These are phyloP conservation scores for Eucalyptus marginata DNA, from an alignment of 345 rosid genomes.

Conservation along the genomic window DNA sequence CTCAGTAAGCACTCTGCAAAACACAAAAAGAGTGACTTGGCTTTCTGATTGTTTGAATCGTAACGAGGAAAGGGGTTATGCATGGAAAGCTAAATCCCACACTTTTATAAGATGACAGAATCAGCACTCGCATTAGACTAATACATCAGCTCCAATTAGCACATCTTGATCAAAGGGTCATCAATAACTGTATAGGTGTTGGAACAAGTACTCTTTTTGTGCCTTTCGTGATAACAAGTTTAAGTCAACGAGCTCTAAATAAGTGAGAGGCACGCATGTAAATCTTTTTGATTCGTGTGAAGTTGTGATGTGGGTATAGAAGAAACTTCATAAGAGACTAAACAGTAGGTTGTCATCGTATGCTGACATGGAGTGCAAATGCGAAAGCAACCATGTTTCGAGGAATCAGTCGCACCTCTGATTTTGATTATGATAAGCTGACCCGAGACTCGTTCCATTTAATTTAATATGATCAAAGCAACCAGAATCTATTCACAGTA, in stretches of 20 bases:
- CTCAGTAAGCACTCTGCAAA: conserved; percentile 71
- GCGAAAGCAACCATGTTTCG: background rate
- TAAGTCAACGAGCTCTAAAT: background rate
- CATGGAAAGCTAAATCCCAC: background rate
- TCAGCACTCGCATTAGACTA: background rate
- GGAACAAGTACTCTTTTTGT: background rate
- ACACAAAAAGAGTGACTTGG: background rate
- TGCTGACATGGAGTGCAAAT: background rate
- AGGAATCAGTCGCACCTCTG: background rate
- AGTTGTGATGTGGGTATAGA: background rate
- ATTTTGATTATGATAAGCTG: background rate
- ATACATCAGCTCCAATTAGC: background rate
- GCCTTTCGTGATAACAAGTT: background rate
- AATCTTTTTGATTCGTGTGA: background rate
- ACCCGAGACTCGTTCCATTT: background rate
- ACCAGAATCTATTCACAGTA: background rate
- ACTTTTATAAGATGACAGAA: background rate
- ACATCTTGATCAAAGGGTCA: background rate
- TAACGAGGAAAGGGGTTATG: background rate
- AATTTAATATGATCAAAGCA: background rate
- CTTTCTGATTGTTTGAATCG: background rate
- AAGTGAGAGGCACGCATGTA: background rate
- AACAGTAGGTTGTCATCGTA: background rate
- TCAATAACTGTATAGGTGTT: background rate
- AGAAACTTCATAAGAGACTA: background rate